phyloP scores from a whole-genome alignment of 257 asterid species.

The Mitragyna speciosa region DNA sequence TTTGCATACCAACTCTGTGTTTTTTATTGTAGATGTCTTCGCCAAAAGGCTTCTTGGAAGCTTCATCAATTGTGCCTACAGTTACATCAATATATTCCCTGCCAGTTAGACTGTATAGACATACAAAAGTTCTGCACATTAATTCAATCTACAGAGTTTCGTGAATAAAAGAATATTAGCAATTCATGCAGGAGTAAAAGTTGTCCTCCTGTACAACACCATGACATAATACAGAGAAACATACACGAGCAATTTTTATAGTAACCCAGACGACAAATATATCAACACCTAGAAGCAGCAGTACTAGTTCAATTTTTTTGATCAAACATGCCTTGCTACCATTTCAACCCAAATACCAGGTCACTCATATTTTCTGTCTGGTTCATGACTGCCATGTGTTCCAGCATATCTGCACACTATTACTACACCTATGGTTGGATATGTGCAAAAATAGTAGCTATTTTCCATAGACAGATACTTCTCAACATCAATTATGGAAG shows the following conservation, averaged over 20 bases:
- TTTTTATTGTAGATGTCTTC: constrained; percentile 54
- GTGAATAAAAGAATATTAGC: not conserved
- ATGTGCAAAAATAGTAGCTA: not conserved
- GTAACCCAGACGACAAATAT: not conserved
- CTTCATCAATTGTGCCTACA: constrained; percentile 66
- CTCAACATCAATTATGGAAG: not conserved
- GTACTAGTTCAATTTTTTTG: not conserved
- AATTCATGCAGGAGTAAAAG: not conserved
- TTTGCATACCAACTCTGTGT: constrained; percentile 59
- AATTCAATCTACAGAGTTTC: not conserved
- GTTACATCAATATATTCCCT: not conserved
- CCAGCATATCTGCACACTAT: not conserved
- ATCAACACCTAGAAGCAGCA: not conserved
- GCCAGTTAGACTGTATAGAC: not conserved
- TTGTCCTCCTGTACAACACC: no score
- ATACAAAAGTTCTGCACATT: not conserved
- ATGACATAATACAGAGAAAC: not conserved
- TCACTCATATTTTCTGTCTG: no score
- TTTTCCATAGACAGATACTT: not conserved
- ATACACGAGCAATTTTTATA: not conserved
- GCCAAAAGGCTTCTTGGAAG: constrained; percentile 80
- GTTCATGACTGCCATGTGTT: no score
- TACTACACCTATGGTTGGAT: not conserved
- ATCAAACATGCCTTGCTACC: not conserved
- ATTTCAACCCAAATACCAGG: not conserved